Base-by-base conservation (phyloP, 2,329 filamentous ascomycete genomes). In the Curvularia verruculosa region DNA sequence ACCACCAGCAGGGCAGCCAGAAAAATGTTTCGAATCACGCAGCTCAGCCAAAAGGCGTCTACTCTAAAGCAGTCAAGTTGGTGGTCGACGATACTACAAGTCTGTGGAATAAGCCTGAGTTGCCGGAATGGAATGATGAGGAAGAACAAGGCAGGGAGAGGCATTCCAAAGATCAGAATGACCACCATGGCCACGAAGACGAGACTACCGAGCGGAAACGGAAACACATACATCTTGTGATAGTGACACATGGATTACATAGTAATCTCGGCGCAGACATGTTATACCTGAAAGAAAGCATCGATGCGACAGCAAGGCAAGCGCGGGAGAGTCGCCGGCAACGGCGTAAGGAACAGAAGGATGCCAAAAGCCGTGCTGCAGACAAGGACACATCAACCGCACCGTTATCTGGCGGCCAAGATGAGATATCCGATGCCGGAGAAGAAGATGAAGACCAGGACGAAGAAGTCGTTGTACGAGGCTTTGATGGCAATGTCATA, bases 261-360 rank as follows among this genome's bases (percentile, higher is more conserved):
- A 96, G 94, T 77, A 99, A 99, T 74, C 83, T 97, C 12, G 92
- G 95, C 5, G 90, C 92, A 21, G 95, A 99, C 74, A 96, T 99
- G 95, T 82, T 99, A 19, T 99, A 91, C 73, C 79, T 99, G 75
- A 99, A 99, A 73, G 95, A 99, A 77, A 96, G 92, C 76, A 98
- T 99, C 60, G 95, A 99, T 78, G 87, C 87, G 26, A 88, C 91
- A 2, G 89, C 89, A 3, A 88, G 82, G 67, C 87, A 94, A 72
- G 89, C 91, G 26, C 88, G 88, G 66, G 79, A 86, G 48, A 88
- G 91, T 74, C 86, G 87, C 36, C 88, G 83, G 72, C 82, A 80
- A 48, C 83, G 89, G 56, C 80, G 71, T 71, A 78, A 70, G 68
- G 73, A 78, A 54, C 63, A 74, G 28, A 61, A 40, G 36, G 54